Evolutionary conservation across 2,329 filamentous ascomycete genomes (phyloP).

Genomic region (Trichophyton mentagrophytes): DNA sequence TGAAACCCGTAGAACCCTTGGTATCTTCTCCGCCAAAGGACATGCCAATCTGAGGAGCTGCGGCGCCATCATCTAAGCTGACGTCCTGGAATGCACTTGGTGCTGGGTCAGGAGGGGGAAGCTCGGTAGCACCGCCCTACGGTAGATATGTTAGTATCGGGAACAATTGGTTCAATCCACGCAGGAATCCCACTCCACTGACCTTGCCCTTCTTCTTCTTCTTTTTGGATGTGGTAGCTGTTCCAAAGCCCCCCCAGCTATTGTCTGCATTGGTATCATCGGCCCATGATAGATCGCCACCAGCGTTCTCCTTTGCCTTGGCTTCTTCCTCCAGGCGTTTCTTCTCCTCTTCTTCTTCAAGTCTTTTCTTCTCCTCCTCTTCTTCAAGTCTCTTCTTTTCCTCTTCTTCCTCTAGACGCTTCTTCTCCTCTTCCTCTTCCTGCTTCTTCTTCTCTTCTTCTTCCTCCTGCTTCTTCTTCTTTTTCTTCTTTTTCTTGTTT

Average conservation of each 20-base stretch:
- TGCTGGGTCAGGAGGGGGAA: constrained; percentile 25
- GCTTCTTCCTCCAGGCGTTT: constrained; percentile 18
- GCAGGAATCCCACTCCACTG: constrained; percentile 4
- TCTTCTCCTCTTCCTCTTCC: constrained; percentile 8
- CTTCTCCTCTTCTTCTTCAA: constrained; percentile 22
- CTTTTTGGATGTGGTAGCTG: constrained; percentile 41
- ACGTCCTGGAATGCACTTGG: constrained; percentile 54
- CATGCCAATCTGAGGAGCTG: constrained; percentile 44
- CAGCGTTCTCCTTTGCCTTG: constrained; percentile 18
- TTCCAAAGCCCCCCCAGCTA: constrained; percentile 38
- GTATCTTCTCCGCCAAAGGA: constrained; percentile 39
- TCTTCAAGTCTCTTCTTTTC: constrained; percentile 25
- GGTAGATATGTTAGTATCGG: not conserved
- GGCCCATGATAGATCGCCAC: constrained; percentile 33
- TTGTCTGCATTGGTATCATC: constrained; percentile 30
- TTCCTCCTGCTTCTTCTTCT: constrained; percentile 12
- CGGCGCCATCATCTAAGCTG: constrained; percentile 44
- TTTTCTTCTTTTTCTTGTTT: constrained; percentile 12
- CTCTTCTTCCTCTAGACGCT: constrained; percentile 6
- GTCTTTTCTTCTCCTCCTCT: constrained; percentile 19
- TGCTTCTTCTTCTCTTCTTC: constrained; percentile 8
- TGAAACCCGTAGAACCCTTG: constrained; percentile 35
- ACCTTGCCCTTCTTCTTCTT: constrained; percentile 38
- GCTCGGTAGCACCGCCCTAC: constrained; percentile 15
- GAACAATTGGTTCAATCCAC: not conserved